Base-by-base conservation (phyloP, 805 yeast genomes). In the Candida chauliodis region DNA sequence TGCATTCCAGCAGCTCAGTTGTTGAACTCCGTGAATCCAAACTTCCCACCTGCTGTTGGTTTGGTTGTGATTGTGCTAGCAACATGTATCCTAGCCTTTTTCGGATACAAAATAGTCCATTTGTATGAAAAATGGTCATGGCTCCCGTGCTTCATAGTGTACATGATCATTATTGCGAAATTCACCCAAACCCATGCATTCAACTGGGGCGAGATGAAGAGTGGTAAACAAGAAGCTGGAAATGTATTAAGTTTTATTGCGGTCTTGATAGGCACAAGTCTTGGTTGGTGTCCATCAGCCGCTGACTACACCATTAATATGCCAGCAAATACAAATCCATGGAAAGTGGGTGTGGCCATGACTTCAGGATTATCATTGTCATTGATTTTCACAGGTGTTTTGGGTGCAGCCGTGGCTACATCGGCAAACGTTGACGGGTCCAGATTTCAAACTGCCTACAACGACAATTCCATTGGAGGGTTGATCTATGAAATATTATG, bases 281-380 rank as follows among this genome's bases (percentile, higher is more conserved):
- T 63, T 5, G 64, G 66, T 17, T 61, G 66, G 66, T 26, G 53
- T 16, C 61, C 63, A 22, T 53, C 55, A 3, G 57, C 63, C 4
- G 63, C 65, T 10, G 66, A 61, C 43, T 61, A 56, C 43, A 52
- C 58, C 20, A 64, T 60, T 8, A 60, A 61, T 37, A 57, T 55
- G 57, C 58, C 61, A 15, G 45, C 51, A 18, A 40, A 50, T 25
- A 55, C 61, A 5, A 41, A 53, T 6, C 47, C 53, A 4, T 52
- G 56, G 56, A 60, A 56, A 40, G 53, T 60, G 5, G 53, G 51
- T 37, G 20, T 45, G 18, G 45, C 56, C 17, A 54, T 61, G 56
- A 52, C 56, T 26, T 38, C 43, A 5, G 66, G 64, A 8, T 50
- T 60, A 41, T 48, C 52, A 19, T 13, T 52, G 7, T 63, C 66